Evolutionary conservation across 306 rosid species (phyloP).

Genomic region (Canavalia gladiata): DNA sequence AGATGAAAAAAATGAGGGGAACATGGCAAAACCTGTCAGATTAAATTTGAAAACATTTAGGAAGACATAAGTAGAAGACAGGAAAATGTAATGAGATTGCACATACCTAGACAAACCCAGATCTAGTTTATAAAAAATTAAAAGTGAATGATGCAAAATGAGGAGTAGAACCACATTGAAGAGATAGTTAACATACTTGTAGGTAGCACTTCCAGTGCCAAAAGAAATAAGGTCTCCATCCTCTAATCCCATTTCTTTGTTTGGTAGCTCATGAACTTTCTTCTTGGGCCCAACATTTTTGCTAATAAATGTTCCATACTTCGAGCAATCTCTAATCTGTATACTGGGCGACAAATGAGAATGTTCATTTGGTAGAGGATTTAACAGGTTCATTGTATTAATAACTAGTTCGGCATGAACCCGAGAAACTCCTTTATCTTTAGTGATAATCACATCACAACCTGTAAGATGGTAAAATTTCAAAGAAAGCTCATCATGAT

Average conservation of each 20-base stretch:
- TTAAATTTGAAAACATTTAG: constrained; percentile 35
- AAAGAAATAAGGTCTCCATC: constrained; percentile 85
- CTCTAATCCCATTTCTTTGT: constrained; percentile 70
- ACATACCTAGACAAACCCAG: constrained; percentile 8
- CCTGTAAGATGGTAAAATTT: constrained; percentile 58
- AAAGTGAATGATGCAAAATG: constrained; percentile 25
- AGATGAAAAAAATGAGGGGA: constrained; percentile 65
- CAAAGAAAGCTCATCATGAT: constrained; percentile 31
- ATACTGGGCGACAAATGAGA: constrained; percentile 49
- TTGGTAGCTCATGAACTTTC: constrained; percentile 82
- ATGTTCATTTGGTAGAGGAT: constrained; percentile 49
- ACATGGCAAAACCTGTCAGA: constrained; percentile 83
- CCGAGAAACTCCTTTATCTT: constrained; percentile 95
- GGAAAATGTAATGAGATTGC: constrained; percentile 28
- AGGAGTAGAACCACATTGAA: constrained; percentile 25
- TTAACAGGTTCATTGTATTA: constrained; percentile 62
- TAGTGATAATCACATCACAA: constrained; percentile 80
- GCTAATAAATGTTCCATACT: constrained; percentile 81
- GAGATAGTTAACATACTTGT: constrained; percentile 64
- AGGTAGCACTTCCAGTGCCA: constrained; percentile 91
- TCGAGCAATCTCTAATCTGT: constrained; percentile 80
- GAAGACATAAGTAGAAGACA: constrained; percentile 20
- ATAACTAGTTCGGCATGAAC: constrained; percentile 89
- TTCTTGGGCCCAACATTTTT: constrained; percentile 63
- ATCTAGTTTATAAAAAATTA: constrained; percentile 32